phyloP scores from a whole-genome alignment of 208 protist species.

The Leishmania mexicana region DNA sequence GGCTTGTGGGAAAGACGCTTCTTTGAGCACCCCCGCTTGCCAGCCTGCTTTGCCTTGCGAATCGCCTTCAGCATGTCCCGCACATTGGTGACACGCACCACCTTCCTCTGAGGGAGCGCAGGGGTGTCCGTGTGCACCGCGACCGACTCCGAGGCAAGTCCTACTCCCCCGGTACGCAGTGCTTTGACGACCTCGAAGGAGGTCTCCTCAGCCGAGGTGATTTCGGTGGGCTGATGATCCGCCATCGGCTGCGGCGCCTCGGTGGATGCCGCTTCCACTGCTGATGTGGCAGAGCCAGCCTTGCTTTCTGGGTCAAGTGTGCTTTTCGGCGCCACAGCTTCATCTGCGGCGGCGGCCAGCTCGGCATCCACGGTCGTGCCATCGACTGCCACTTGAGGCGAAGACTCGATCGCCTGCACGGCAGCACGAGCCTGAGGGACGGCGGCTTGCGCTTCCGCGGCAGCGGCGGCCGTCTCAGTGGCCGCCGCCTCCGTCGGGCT shows the following conservation, averaged over 20 bases:
- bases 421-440: not conserved
- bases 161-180: not conserved
- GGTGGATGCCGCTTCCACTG: not conserved
- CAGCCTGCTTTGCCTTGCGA: constrained; percentile 7
- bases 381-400: not conserved
- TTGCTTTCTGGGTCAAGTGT: not conserved
- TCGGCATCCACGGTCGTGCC: not conserved
- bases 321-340: not conserved
- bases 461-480: not conserved
- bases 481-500: not conserved
- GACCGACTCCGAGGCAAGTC: not conserved
- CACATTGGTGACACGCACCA: constrained; percentile 11
- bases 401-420: not conserved
- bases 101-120: not conserved
- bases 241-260: not conserved
- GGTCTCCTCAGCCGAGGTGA: not conserved
- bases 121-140: not conserved
- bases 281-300: not conserved
- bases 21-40: constrained; percentile 1
- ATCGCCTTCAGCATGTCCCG: constrained; percentile 7
- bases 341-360: not conserved
- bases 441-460: not conserved
- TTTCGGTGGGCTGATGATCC: not conserved
- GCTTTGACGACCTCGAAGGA: not conserved
- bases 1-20: not conserved